These are phyloP conservation scores for Trichoderma cornu-damae DNA, from an alignment of 2,329 filamentous ascomycete species.

Conservation along the genomic window DNA sequence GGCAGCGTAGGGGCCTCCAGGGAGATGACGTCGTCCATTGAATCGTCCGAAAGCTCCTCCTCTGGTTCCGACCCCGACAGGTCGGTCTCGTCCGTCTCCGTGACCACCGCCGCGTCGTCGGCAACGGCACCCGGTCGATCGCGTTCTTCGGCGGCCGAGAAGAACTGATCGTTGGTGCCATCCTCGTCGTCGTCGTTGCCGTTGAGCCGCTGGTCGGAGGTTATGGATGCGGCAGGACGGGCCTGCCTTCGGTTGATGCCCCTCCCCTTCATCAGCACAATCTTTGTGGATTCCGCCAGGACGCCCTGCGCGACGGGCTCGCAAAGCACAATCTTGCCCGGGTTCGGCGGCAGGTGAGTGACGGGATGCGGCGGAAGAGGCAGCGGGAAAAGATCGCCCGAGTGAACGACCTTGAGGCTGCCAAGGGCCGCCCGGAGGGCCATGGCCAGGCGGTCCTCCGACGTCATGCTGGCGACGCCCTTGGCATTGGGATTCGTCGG, in stretches of 20 bases:
- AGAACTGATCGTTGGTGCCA: constrained; percentile 86
- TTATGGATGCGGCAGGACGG: constrained; percentile 44
- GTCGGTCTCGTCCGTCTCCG: constrained; percentile 61
- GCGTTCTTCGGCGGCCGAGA: constrained; percentile 81
- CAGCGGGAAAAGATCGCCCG: constrained; percentile 72
- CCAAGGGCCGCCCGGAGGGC: constrained; percentile 71
- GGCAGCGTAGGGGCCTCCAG: constrained; percentile 73
- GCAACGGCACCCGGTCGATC: constrained; percentile 53
- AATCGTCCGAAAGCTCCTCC: constrained; percentile 79
- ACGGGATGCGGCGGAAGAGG: constrained; percentile 79
- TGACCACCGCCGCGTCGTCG: constrained; percentile 54
- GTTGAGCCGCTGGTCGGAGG: constrained; percentile 43
- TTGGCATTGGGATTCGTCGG: constrained; percentile 38
- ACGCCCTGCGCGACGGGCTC: constrained; percentile 90
- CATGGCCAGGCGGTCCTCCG: constrained; percentile 55
- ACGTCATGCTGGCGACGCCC: constrained; percentile 32
- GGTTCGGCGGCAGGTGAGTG: constrained; percentile 76
- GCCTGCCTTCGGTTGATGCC: constrained; percentile 47
- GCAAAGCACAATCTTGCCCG: constrained; percentile 84
- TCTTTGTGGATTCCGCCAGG: constrained; percentile 69
- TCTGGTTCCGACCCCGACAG: constrained; percentile 60
- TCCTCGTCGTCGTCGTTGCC: constrained; percentile 62
- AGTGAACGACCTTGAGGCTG: constrained; percentile 70
- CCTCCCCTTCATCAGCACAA: constrained; percentile 68
- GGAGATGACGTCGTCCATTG: constrained; percentile 89